Evolutionary conservation across 129 eudicot genomes (phyloP).

Genomic region (Gnaphalium uliginosum): DNA sequence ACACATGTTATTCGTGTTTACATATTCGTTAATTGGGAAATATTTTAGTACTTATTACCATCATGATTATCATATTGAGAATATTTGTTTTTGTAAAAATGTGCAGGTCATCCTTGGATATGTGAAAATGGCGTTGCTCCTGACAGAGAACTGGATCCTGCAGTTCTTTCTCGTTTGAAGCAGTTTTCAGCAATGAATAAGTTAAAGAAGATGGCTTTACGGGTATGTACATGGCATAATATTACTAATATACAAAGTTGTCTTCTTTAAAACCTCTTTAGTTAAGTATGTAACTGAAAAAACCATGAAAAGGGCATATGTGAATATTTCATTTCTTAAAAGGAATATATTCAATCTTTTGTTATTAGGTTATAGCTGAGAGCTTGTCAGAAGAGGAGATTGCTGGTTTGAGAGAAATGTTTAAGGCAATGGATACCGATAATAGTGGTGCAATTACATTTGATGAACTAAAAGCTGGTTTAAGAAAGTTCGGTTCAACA

Average conservation of each 20-base stretch:
- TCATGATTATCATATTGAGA: not conserved
- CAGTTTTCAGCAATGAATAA: constrained; percentile 97
- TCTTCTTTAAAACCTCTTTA: not conserved
- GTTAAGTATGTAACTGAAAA: not conserved
- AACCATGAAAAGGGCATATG: not conserved
- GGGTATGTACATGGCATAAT: constrained; percentile 53
- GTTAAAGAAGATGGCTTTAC: constrained; percentile 96
- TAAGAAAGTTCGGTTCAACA: constrained; percentile 83
- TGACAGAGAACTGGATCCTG: constrained; percentile 81
- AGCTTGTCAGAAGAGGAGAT: constrained; percentile 96
- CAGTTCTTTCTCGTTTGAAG: constrained; percentile 94
- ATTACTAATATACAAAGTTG: not conserved
- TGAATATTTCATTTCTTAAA: not conserved
- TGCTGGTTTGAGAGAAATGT: constrained; percentile 90
- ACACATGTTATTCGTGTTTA: not conserved
- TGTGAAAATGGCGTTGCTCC: constrained; percentile 99
- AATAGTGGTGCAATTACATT: constrained; percentile 91
- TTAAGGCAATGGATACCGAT: constrained; percentile 87
- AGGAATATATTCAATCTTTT: not conserved
- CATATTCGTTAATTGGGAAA: not conserved
- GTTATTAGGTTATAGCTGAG: constrained; percentile 80
- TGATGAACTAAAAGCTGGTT: constrained; percentile 90
- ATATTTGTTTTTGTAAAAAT: constrained; percentile 12
- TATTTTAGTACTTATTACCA: not conserved
- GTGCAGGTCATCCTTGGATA: constrained; percentile 98